A percentile compares a stretch with the other conserved stretches of the same genome.
Evolutionary conservation across 2,329 filamentous ascomycete species (phyloP).

Genomic region (Ophiocordyceps camponoti-saundersi): DNA sequence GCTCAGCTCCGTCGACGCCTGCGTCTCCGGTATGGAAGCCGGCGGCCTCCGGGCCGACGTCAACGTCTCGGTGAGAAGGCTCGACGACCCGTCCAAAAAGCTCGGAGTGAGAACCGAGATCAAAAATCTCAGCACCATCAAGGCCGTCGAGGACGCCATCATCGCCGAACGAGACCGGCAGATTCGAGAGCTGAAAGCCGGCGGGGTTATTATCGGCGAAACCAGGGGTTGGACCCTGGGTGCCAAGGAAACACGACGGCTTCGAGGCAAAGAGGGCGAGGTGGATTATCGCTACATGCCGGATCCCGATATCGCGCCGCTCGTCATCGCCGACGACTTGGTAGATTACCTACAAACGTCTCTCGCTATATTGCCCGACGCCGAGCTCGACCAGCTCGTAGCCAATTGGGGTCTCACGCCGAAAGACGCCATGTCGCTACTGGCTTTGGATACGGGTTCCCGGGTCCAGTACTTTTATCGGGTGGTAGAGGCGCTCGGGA

Average conservation of each 20-base stretch:
- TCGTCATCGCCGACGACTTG: constrained; percentile 57
- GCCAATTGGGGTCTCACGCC: constrained; percentile 48
- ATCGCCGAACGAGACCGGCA: constrained; percentile 81
- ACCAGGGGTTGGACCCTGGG: constrained; percentile 88
- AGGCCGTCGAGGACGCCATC: constrained; percentile 87
- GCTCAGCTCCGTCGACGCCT: constrained; percentile 65
- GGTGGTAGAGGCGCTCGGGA: constrained; percentile 34
- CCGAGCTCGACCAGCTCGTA: constrained; percentile 45
- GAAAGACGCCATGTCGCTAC: constrained; percentile 71
- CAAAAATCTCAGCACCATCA: constrained; percentile 91
- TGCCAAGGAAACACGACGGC: constrained; percentile 58
- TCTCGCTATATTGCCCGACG: constrained; percentile 57
- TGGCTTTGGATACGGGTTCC: constrained; percentile 60
- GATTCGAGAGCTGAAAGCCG: constrained; percentile 60
- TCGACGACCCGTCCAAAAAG: constrained; percentile 19
- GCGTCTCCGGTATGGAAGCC: constrained; percentile 81
- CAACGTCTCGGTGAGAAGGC: constrained; percentile 71
- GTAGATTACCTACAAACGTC: constrained; percentile 43
- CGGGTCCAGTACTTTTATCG: constrained; percentile 69
- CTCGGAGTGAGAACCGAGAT: constrained; percentile 89
- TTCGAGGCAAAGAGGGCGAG: constrained; percentile 89
- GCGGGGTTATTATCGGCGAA: constrained; percentile 63
- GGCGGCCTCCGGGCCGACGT: constrained; percentile 86
- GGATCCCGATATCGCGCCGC: constrained; percentile 72
- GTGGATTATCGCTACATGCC: constrained; percentile 99